Base-by-base conservation (phyloP, 2,329 filamentous ascomycete genomes). In the Plenodomus tracheiphilus region DNA sequence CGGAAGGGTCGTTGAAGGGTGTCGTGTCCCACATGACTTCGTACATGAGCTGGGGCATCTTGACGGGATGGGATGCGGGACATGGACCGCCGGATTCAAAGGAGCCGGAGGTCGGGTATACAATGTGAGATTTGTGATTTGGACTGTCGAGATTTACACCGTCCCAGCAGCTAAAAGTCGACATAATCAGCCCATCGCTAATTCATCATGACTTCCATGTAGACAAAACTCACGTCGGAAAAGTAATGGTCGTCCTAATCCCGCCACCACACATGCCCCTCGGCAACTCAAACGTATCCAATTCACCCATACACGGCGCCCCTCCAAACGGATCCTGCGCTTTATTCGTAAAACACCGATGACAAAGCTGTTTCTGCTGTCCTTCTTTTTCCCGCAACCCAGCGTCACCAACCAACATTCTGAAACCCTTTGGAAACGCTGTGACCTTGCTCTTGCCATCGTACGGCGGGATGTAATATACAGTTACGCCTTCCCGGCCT, bases 281-380 rank as follows among this genome's bases (percentile, higher is more conserved):
- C 3, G 76, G 76, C 55, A 79, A 71, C 5, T 25, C 22, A 25
- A 25, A 25, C 5, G 22, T 25, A 25, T 25, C 22, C 42, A 70
- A 58, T 49, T 68, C 65, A 1, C 71, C 74, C 56, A 76, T 25
- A 10, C 22, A 25, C 22, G 22, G 22, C 22, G 22, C 22, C 6
- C 22, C 75, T 17, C 72, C 73, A 17, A 61, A 71, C 30, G 74
- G 66, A 3, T 73, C 75, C 47, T 67, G 65, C 40, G 66, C 59
- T 34, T 68, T 66, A 44, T 77, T 63, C 4, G 75, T 77, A 54
- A 75, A 78, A 2, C 74, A 77, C 32, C 78, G 69, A 57, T 77
- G 22, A 74, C 11, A 72, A 71, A 51, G 71, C 77, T 25, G 68
- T 66, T 36, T 68, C 61, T 20, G 74, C 68, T 18, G 13, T n/a